Percentiles rank a stretch among this genome's conserved stretches.
These are phyloP conservation scores for Boletus vinaceobasis DNA, from an alignment of 768 basidiomycete genomes.

Conservation along the genomic window DNA sequence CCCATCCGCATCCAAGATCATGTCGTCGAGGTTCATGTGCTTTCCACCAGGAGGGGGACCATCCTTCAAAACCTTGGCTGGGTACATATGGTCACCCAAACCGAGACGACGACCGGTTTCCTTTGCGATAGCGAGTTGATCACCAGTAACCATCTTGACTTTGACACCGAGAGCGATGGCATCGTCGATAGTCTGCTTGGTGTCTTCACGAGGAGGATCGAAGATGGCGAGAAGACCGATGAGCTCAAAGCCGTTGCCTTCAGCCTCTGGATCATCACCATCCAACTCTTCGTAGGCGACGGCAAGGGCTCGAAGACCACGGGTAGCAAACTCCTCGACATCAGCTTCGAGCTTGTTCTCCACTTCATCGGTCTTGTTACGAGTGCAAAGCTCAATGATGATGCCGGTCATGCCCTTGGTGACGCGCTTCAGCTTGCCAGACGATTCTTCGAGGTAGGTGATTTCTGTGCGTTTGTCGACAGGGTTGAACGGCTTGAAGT, in stretches of 20 bases:
- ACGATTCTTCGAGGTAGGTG: slow-evolving; percentile 90
- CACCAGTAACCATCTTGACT: slow-evolving; percentile 99
- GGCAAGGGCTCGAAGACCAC: slow-evolving; percentile 95
- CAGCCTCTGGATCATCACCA: slow-evolving; percentile 74
- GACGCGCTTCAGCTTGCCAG: slow-evolving; percentile 97
- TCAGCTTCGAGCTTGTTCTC: slow-evolving; percentile 92
- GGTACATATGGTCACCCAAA: slow-evolving; percentile 99
- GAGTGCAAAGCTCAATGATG: slow-evolving; percentile 94
- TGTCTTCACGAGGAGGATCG: slow-evolving; percentile 96
- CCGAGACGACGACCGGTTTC: slow-evolving; percentile 98
- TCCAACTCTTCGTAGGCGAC: slow-evolving; percentile 94
- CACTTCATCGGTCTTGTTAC: slow-evolving; percentile 93
- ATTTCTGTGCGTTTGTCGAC: slow-evolving; percentile 99
- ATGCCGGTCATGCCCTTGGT: slow-evolving; percentile 99
- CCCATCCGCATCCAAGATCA: slow-evolving; percentile 99
- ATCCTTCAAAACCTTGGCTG: slow-evolving; percentile 97
- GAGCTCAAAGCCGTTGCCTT: slow-evolving; percentile 96
- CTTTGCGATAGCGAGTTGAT: slow-evolving; percentile 99
- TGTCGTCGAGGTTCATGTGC: slow-evolving; percentile 85
- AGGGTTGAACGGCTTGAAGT: slow-evolving; percentile 99
- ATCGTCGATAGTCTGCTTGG: slow-evolving; percentile 98
- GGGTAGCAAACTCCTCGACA: slow-evolving; percentile 92
- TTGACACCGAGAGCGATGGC: slow-evolving; percentile 93
- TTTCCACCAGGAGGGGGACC: slow-evolving; percentile 86
- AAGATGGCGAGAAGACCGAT: slow-evolving; percentile 97